Conservation (phyloP, 179 eudicot species). For the Heliamphora pulchella region DNA sequence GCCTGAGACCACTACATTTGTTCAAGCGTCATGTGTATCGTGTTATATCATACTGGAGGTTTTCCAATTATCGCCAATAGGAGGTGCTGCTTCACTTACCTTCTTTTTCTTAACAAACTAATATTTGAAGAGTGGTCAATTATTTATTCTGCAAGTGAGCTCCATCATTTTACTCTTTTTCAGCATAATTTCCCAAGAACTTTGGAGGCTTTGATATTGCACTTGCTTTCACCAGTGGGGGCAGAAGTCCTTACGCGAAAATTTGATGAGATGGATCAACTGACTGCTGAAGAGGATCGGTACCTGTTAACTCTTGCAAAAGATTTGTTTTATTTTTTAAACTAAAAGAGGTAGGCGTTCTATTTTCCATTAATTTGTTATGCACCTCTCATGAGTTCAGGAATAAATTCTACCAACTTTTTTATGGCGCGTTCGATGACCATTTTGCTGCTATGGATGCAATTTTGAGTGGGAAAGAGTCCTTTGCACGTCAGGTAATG, state of each 20-base stretch:
- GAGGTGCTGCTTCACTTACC: conserved; percentile 5
- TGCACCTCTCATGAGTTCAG: conserved; percentile 27
- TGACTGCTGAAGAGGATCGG: conserved; percentile 57
- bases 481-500: conserved; percentile 67
- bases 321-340: background rate
- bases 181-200: conserved; percentile 80
- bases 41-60: background rate
- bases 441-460: conserved; percentile 63
- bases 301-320: conserved; percentile 15
- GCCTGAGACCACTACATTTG: background rate
- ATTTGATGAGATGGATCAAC: conserved; percentile 70
- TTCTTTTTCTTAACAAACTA: background rate
- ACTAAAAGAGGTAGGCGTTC: background rate
- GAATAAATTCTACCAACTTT: conserved; percentile 54
- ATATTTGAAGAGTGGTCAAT: background rate
- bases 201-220: conserved; percentile 63
- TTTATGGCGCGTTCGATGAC: conserved; percentile 77
- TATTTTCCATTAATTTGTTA: conserved; percentile 17
- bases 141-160: conserved; percentile 8
- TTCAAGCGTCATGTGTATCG: background rate
- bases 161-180: conserved; percentile 14
- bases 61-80: conserved; percentile 1
- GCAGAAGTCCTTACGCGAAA: conserved; percentile 77
- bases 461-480: conserved; percentile 74
- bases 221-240: conserved; percentile 78